Conservation (phyloP, 2,329 filamentous ascomycete genomes). For the Aspergillus costaricaensis region DNA sequence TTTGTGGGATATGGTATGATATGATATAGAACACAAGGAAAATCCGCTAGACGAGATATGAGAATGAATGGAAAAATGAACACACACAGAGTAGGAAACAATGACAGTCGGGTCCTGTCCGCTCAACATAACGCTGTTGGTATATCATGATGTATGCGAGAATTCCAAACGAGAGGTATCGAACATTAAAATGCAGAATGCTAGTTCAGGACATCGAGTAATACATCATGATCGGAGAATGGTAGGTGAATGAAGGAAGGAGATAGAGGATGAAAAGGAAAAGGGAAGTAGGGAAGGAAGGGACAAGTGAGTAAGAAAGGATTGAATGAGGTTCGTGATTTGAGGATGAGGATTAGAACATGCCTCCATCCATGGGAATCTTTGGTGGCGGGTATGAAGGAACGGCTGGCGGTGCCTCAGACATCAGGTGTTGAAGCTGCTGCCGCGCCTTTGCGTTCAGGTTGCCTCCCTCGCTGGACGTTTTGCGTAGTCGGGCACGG, state of each 20-base stretch:
- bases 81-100: slow-evolving; percentile 10
- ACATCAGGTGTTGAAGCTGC: slow-evolving; percentile 34
- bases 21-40: background rate
- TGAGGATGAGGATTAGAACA: slow-evolving; percentile 36
- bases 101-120: slow-evolving; percentile 7
- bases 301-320: slow-evolving; percentile 1
- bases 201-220: slow-evolving; percentile 9
- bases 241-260: slow-evolving; percentile 1
- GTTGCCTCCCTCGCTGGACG: slow-evolving; percentile 53
- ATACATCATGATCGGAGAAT: slow-evolving; percentile 8
- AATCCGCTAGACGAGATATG: background rate
- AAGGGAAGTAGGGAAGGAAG: slow-evolving; percentile 1
- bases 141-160: slow-evolving; percentile 21
- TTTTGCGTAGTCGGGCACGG: slow-evolving; percentile 49
- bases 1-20: too few species aligned
- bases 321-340: slow-evolving; percentile 1
- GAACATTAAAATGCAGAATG: slow-evolving; percentile 8
- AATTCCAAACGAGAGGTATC: slow-evolving; percentile 13
- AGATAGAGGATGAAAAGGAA: slow-evolving; percentile 4
- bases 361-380: slow-evolving; percentile 37
- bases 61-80: background rate
- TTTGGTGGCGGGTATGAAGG: slow-evolving; percentile 35
- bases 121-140: slow-evolving; percentile 24
- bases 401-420: slow-evolving; percentile 29
- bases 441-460: slow-evolving; percentile 49